These are phyloP conservation scores for Phialemonium atrogriseum DNA, from an alignment of 2,329 filamentous ascomycete species.

Conservation along the genomic window DNA sequence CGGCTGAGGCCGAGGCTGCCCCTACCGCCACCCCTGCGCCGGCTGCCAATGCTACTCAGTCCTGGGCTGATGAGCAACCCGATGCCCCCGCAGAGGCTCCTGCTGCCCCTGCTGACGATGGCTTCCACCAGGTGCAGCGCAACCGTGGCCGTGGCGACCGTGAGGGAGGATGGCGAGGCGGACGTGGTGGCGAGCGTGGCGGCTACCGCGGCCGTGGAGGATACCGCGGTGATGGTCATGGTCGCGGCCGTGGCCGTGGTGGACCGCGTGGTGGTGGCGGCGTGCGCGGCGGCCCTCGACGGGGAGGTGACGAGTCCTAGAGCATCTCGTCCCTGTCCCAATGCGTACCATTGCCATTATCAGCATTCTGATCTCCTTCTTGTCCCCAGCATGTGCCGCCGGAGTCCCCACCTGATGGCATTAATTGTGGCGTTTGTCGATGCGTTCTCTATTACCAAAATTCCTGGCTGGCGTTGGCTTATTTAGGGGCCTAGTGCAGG, in stretches of 20 bases:
- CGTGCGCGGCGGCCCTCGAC: slow-evolving; percentile 25
- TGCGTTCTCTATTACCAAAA: too few species aligned
- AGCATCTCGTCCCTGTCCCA: background rate
- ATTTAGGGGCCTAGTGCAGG: too few species aligned
- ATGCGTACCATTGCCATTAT: too few species aligned
- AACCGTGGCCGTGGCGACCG: slow-evolving; percentile 47
- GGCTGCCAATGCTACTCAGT: slow-evolving; percentile 48
- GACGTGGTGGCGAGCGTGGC: slow-evolving; percentile 27
- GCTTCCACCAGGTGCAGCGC: slow-evolving; percentile 65
- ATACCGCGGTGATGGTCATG: slow-evolving; percentile 37
- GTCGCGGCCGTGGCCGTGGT: slow-evolving; percentile 25
- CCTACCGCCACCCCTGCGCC: slow-evolving; percentile 52
- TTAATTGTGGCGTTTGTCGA: too few species aligned
- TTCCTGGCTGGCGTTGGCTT: too few species aligned
- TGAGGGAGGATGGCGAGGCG: slow-evolving; percentile 34
- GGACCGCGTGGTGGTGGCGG: slow-evolving; percentile 38
- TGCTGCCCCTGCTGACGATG: slow-evolving; percentile 44
- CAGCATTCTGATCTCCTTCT: too few species aligned
- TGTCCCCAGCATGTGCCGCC: too few species aligned
- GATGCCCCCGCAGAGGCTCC: slow-evolving; percentile 35
- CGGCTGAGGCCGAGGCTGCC: slow-evolving; percentile 64
- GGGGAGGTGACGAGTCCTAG: slow-evolving; percentile 5
- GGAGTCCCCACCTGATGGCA: too few species aligned
- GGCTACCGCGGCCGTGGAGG: slow-evolving; percentile 44
- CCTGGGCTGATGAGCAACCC: slow-evolving; percentile 77